Percentiles rank a stretch among this genome's conserved stretches.
These are phyloP conservation scores for Neoscytalidium dimidiatum DNA, from an alignment of 2,329 filamentous ascomycete species.

Conservation along the genomic window DNA sequence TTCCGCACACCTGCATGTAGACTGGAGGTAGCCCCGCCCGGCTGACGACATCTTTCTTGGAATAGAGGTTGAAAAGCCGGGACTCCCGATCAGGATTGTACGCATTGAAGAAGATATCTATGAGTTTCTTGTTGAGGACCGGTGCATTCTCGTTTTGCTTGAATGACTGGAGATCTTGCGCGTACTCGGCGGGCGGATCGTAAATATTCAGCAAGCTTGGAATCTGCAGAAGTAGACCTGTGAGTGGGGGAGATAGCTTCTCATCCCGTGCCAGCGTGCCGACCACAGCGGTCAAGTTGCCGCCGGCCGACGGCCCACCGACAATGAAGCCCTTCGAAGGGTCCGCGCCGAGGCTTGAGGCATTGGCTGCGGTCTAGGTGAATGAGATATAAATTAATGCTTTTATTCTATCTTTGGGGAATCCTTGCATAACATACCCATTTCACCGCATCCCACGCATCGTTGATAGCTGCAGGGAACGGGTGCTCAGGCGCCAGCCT, in stretches of 20 bases:
- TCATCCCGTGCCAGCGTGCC: slow-evolving; percentile 25
- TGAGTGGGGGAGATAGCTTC: slow-evolving; percentile 24
- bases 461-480: slow-evolving; percentile 64
- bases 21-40: slow-evolving; percentile 42
- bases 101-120: slow-evolving; percentile 22
- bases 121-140: slow-evolving; percentile 21
- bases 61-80: slow-evolving; percentile 27
- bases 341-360: slow-evolving; percentile 21
- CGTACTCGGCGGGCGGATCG: slow-evolving; percentile 26
- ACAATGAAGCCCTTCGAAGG: slow-evolving; percentile 25
- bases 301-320: slow-evolving; percentile 24
- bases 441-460: slow-evolving; percentile 32
- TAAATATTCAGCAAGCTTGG: slow-evolving; percentile 29
- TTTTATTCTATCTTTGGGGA: no score
- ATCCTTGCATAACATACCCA: no score
- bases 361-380: slow-evolving; percentile 21
- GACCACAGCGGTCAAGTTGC: slow-evolving; percentile 24
- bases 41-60: neutral
- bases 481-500: slow-evolving; percentile 62
- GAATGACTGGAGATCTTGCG: slow-evolving; percentile 22
- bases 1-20: slow-evolving; percentile 53
- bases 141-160: slow-evolving; percentile 25
- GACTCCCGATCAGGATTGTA: slow-evolving; percentile 36
- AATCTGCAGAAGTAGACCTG: slow-evolving; percentile 21
- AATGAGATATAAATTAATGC: no score